Base-by-base conservation (phyloP, 495 filamentous ascomycete genomes). In the Xylaria palmicola region DNA sequence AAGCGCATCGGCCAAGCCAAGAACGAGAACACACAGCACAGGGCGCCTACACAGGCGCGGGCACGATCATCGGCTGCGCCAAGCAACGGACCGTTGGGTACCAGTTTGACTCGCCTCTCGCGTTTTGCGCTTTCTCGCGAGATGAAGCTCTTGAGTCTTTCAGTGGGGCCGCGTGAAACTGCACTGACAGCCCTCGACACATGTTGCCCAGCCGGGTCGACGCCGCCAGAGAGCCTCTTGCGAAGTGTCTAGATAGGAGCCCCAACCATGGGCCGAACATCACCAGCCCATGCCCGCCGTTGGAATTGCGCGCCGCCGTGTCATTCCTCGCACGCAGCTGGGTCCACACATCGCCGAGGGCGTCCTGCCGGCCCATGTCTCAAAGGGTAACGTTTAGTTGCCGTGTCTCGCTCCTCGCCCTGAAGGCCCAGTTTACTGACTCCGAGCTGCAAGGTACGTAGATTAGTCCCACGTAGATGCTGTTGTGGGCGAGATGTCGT, bases 81-180 rank as follows among this genome's bases (percentile, higher is more conserved):
- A 56, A 56, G 53, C 26, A 20, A 3, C n/a, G 20, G 44, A 56
- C n/a, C 1, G 3, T 56, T 12, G 53, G 26, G 26, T 10, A 30
- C 26, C n/a, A 34, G 32, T 0, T 4, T 1, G 2, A n/a, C 22
- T 56, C 53, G 53, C 53, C 17, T 27, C 53, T 56, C 53, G 53
- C 53, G 53, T 17, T 56, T 56, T 44, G 6, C 7, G 17, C n/a
- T 32, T 43, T 56, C 24, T 56, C 53, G 53, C 53, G 53, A 56
- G 53, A n/a, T 12, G 24, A 36, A 36, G 12, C 27, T 56, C 37
- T 32, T 34, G 9, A 44, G 34, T 44, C 27, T 22, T 27, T 5
- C 15, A 22, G 53, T 32, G 37, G 53, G 39, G 17, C 53, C 6
- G 1, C 32, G 34, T 56, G 53, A 43, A 37, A 43, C 43, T 50